phyloP scores from a whole-genome alignment of 1,284 basidiomycete genomes.

The Abortiporus biennis region DNA sequence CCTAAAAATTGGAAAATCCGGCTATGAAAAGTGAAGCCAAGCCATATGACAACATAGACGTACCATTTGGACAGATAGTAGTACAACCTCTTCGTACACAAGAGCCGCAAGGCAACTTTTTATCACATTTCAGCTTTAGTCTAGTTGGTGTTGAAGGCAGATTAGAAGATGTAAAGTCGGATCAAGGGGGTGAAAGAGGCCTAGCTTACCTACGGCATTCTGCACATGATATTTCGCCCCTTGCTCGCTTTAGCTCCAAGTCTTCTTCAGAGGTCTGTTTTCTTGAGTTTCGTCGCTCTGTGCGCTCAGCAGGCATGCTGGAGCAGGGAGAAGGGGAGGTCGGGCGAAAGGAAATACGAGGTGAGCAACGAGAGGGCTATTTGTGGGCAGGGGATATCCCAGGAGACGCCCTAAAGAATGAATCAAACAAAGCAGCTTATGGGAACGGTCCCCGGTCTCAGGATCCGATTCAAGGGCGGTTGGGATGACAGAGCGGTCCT shows the following conservation, averaged over 20 bases:
- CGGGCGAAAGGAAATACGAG: neutral
- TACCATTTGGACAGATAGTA: conserved; percentile 69
- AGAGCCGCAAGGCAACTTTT: conserved; percentile 68
- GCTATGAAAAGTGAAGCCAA: too few species aligned
- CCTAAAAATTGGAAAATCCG: conserved; percentile 13
- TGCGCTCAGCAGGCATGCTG: conserved; percentile 25
- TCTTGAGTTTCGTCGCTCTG: conserved; percentile 19
- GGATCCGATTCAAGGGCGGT: too few species aligned
- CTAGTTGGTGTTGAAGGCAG: conserved; percentile 32
- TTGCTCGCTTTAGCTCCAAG: conserved; percentile 54
- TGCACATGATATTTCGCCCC: conserved; percentile 65
- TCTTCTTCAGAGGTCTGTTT: conserved; percentile 28
- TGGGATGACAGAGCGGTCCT: too few species aligned
- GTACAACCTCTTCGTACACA: conserved; percentile 70
- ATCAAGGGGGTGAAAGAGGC: neutral
- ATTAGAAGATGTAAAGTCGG: neutral
- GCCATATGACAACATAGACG: conserved; percentile 10
- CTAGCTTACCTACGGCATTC: conserved; percentile 58
- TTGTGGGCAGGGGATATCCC: neutral
- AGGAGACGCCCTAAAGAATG: neutral
- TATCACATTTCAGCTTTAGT: conserved; percentile 75
- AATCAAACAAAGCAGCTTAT: neutral
- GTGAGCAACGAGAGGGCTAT: neutral
- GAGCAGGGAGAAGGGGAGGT: neutral
- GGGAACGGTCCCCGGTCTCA: too few species aligned